Conservation (phyloP, 305 asterid species). For the Fraxinus platypoda region DNA sequence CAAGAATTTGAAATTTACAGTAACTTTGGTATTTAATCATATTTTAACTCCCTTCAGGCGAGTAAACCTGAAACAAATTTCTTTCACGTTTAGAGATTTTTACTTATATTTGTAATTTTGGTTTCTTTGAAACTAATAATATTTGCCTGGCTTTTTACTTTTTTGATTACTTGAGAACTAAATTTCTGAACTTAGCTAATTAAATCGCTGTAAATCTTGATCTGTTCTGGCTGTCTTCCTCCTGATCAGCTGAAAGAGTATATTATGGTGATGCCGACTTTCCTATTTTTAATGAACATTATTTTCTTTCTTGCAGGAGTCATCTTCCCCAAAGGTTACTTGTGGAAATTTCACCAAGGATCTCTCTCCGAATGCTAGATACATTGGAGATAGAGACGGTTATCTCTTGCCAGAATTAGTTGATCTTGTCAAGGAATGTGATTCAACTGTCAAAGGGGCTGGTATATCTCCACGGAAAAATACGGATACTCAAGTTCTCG, state of each 20-base stretch:
- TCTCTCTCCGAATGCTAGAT: slow-evolving; percentile 32
- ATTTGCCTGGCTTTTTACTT: background rate
- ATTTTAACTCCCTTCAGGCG: background rate
- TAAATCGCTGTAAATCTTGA: background rate
- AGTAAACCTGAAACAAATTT: background rate
- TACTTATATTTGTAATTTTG: background rate
- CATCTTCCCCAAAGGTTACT: slow-evolving; percentile 21
- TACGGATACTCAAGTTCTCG: slow-evolving; percentile 15
- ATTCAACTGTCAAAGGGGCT: slow-evolving; percentile 28
- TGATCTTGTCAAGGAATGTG: slow-evolving; percentile 48
- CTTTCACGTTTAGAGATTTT: background rate
- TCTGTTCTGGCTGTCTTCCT: background rate
- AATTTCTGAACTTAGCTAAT: background rate
- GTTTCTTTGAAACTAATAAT: background rate
- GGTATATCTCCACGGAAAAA: slow-evolving; percentile 26
- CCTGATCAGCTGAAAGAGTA: background rate
- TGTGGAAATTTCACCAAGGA: slow-evolving; percentile 23
- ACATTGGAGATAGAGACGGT: slow-evolving; percentile 39
- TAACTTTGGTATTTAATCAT: background rate
- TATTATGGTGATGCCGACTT: background rate
- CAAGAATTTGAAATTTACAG: background rate
- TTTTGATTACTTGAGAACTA: background rate
- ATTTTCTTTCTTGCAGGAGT: slow-evolving; percentile 37
- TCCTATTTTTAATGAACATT: background rate
- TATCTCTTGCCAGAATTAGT: slow-evolving; percentile 52